These are phyloP conservation scores for Purpureocillium lavendulum DNA, from an alignment of 2,329 filamentous ascomycete genomes.

Conservation along the genomic window DNA sequence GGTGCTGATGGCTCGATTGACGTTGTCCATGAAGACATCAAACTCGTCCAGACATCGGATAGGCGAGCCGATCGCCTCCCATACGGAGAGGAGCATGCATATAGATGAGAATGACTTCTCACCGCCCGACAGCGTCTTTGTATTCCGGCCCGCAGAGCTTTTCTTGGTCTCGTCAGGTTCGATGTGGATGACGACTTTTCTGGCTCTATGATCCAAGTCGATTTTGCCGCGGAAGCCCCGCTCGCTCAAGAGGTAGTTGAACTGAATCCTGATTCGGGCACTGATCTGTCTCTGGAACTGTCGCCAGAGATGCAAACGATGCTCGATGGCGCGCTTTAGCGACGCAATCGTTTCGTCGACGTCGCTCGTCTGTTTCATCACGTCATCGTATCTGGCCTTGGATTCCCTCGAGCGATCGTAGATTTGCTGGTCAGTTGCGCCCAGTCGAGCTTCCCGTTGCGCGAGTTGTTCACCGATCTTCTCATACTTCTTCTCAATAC, in stretches of 20 bases:
- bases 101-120: constrained; percentile 98
- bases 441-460: constrained; percentile 46
- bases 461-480: constrained; percentile 51
- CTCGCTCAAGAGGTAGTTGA: constrained; percentile 82
- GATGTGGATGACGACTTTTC: constrained; percentile 69
- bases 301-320: constrained; percentile 69
- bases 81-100: constrained; percentile 83
- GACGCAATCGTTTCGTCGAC: constrained; percentile 30
- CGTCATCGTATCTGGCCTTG: constrained; percentile 32
- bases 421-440: constrained; percentile 59
- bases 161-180: constrained; percentile 62
- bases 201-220: constrained; percentile 66
- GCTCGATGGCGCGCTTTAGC: constrained; percentile 52
- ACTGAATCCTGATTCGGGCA: constrained; percentile 74
- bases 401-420: constrained; percentile 36
- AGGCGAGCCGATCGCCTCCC: constrained; percentile 97
- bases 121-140: constrained; percentile 88
- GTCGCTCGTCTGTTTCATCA: constrained; percentile 31
- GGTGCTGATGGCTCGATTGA: constrained; percentile 89
- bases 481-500: constrained; percentile 44
- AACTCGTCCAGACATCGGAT: constrained; percentile 95
- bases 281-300: constrained; percentile 80
- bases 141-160: constrained; percentile 65
- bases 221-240: constrained; percentile 81
- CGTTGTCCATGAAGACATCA: constrained; percentile 98